Evolutionary conservation across 1,284 basidiomycete genomes (phyloP), one percentile per base, ranked within the genome.

Genomic region (Tilletia indica): DNA sequence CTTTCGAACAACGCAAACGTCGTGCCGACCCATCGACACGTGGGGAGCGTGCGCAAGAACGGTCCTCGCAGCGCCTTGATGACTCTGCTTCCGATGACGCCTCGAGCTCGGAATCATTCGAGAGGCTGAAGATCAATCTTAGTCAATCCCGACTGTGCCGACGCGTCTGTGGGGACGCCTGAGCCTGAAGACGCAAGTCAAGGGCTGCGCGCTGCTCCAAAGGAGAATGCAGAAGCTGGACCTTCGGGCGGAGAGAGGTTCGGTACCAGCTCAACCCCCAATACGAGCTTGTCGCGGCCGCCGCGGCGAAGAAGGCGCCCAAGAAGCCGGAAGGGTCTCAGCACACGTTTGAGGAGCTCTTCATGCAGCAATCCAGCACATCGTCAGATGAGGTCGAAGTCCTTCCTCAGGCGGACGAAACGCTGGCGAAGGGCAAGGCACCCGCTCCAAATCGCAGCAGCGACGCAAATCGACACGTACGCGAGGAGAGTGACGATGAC

Each of bases 161-260:
- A 64, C 61, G 5, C 36, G 38, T 34, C 38, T 36, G 14, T 64
- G 61, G 61, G 61, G 3, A 64, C 36, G 16, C 61, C 61, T 4
- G 34, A 12, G 11, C 61, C 61, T 14, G 56, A 58, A 25, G 56
- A 58, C 34, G 56, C 56, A 5, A 58, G 16, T 5, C 56, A 58
- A 34, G 56, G 56, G 25, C 56, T 58, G 12, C 56, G 56, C 34
- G 56, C 56, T 25, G 56, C 56, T 25, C 56, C 56, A 12, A 58
- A 31, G 42, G 42, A 45, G 12, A 31, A 25, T 14, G 34, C n/a
- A 14, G 56, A 58, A 11, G 16, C 4, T 25, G 34, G 25, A 14
- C 56, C 56, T 14, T 31, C 19, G 14, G 25, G 21, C 34, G 5
- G 21, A 14, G n/a, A 21, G 25, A 25, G 4, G 21, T 4, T 11